phyloP scores from a whole-genome alignment of 139 green algal species.

The Volvox africanus region DNA sequence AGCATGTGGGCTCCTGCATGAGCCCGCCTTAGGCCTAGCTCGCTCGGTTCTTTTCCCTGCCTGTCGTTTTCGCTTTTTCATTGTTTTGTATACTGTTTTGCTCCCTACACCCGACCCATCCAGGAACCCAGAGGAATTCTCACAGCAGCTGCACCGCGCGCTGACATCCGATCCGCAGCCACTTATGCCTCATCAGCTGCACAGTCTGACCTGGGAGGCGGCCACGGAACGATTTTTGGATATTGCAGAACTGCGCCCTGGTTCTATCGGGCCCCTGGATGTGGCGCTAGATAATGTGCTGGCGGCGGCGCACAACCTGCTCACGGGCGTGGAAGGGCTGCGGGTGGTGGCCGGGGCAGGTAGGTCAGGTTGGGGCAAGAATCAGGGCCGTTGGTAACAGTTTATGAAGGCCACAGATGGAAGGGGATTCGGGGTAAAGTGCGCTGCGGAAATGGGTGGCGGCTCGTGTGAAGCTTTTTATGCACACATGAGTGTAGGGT shows the following conservation, averaged over 20 bases:
- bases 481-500: no score
- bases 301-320: slow-evolving; percentile 72
- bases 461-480: no score
- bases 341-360: slow-evolving; percentile 64
- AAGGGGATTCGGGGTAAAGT: no score
- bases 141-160: slow-evolving; percentile 77
- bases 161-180: slow-evolving; percentile 81
- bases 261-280: slow-evolving; percentile 61
- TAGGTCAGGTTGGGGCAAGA: neutral
- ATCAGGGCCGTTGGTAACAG: no score
- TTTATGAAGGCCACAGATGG: no score
- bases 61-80: no score
- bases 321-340: slow-evolving; percentile 73
- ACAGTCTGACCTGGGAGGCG: slow-evolving; percentile 94
- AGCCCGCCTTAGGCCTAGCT: no score
- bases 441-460: no score
- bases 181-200: slow-evolving; percentile 80
- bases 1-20: no score
- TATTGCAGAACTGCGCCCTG: slow-evolving; percentile 74
- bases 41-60: no score
- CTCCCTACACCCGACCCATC: neutral
- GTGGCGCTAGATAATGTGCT: slow-evolving; percentile 76
- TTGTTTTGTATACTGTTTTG: no score
- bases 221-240: slow-evolving; percentile 96
- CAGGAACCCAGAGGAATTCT: slow-evolving; percentile 87